Base-by-base conservation (phyloP, 164 flowering plant genomes). In the Piper betle region DNA sequence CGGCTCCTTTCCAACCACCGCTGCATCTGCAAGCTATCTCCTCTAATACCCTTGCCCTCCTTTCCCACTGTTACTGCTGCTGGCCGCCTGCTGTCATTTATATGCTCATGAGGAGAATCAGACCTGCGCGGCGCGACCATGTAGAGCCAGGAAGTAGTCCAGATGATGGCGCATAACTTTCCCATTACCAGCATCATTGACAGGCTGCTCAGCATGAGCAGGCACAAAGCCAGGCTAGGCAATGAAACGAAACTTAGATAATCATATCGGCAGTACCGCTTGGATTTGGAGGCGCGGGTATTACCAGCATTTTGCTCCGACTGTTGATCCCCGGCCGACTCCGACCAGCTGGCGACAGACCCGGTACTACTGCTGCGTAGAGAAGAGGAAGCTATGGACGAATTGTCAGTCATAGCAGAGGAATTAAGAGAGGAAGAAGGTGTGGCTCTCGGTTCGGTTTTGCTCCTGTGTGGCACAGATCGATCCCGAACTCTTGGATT, bases 131-230 rank as follows among this genome's bases (percentile, higher is more conserved):
- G 67, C 19, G 37, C 42, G 8, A n/a, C 41, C 43, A 57, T n/a
- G 13, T 2, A 64, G 13, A 64, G 61, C 53, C 61, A 64, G 43
- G 67, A 37, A 13, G 67, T 48, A n/a, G 61, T 64, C 46, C 67
- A 64, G 42, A 64, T 2, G 16, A 64, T 64, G 37, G 67, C 67
- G 7, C 61, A 64, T 40, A 57, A 55, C 61, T 55, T 53, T 43
- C 67, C 67, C 67, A 61, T 57, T 9, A 57, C 3, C 8, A 64
- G 20, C 67, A 57, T 16, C 19, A 64, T 57, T 5, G 67, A 42
- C 9, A 64, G 55, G 16, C 39, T 57, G 25, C 50, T 43, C 50
- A 64, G 7, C 15, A 58, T 17, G 7, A 64, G 33, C 37, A 57
- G 25, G 15, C n/a, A 64, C 37, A 64, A 33, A 11, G 19, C 61